A percentile compares a stretch with the other conserved stretches of the same genome.
These are phyloP conservation scores for Daldinia vernicosa DNA, from an alignment of 495 filamentous ascomycete genomes.

Conservation along the genomic window DNA sequence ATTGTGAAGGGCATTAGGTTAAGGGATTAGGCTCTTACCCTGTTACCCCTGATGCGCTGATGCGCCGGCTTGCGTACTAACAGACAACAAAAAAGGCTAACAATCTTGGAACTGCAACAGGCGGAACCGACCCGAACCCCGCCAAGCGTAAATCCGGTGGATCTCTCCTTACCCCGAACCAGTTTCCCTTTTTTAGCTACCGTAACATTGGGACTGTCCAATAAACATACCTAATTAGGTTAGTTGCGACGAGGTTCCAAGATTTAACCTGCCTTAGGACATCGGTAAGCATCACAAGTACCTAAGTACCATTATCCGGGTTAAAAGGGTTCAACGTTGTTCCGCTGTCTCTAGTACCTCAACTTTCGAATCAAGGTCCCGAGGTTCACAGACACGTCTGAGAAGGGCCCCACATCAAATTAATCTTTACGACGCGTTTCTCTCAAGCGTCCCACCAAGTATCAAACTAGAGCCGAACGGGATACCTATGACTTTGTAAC, in stretches of 20 bases:
- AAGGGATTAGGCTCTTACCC: slow-evolving; percentile 5
- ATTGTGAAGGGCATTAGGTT: slow-evolving; percentile 37
- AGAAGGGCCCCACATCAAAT: slow-evolving; percentile 28
- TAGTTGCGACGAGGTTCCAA: slow-evolving; percentile 13
- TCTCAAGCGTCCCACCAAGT: slow-evolving; percentile 15
- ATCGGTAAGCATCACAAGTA: neutral
- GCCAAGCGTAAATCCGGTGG: slow-evolving; percentile 6
- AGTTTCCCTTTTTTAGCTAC: slow-evolving; percentile 25
- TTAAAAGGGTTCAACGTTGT: slow-evolving; percentile 20
- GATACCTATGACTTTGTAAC: slow-evolving; percentile 8
- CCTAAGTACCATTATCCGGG: neutral
- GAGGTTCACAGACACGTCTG: slow-evolving; percentile 15
- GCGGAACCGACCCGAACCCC: slow-evolving; percentile 17
- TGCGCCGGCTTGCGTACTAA: neutral
- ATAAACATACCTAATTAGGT: slow-evolving; percentile 18
- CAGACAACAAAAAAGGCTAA: neutral
- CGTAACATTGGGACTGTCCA: slow-evolving; percentile 27
- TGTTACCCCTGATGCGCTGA: slow-evolving; percentile 27
- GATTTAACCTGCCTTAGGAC: slow-evolving; percentile 2
- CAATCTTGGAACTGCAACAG: slow-evolving; percentile 32
- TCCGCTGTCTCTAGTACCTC: neutral
- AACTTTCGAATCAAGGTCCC: neutral
- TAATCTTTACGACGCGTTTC: slow-evolving; percentile 29
- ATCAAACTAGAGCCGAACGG: slow-evolving; percentile 5
- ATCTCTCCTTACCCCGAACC: slow-evolving; percentile 14